Percentiles rank a stretch among this genome's conserved stretches.
Conservation (phyloP, 306 rosid genomes). For the Malus asiatica region DNA sequence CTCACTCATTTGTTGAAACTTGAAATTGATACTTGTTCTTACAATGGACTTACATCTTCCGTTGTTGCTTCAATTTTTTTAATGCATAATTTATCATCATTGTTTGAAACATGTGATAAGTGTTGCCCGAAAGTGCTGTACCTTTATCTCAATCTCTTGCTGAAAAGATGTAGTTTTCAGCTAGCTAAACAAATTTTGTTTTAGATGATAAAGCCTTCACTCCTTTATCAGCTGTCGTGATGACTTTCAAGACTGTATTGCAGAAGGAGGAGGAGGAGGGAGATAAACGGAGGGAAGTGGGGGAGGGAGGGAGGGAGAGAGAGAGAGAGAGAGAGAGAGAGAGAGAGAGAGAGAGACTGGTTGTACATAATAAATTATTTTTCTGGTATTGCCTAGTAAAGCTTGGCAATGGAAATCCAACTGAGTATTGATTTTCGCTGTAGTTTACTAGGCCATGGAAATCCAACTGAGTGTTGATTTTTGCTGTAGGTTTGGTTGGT, state of each 20-base stretch:
- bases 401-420: not conserved
- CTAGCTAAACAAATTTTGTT: not conserved
- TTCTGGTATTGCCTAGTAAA: not conserved
- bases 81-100: too few relatives aligned
- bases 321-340: too few relatives aligned
- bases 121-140: not conserved
- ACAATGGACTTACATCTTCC: not conserved
- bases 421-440: not conserved
- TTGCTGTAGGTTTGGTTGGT: not conserved
- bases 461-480: not conserved
- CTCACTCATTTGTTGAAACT: not conserved
- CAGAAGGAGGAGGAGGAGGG: not conserved
- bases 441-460: not conserved
- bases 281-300: too few relatives aligned
- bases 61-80: not conserved
- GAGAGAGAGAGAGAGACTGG: not conserved
- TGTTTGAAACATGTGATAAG: not conserved
- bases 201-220: not conserved
- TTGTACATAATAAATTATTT: not conserved
- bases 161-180: not conserved
- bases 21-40: not conserved
- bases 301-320: too few relatives aligned
- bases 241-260: not conserved
- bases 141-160: not conserved
- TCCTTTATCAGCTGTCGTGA: not conserved